Evolutionary conservation across 2,329 filamentous ascomycete species (phyloP).

Genomic region (Dichotomopilus funicola): DNA sequence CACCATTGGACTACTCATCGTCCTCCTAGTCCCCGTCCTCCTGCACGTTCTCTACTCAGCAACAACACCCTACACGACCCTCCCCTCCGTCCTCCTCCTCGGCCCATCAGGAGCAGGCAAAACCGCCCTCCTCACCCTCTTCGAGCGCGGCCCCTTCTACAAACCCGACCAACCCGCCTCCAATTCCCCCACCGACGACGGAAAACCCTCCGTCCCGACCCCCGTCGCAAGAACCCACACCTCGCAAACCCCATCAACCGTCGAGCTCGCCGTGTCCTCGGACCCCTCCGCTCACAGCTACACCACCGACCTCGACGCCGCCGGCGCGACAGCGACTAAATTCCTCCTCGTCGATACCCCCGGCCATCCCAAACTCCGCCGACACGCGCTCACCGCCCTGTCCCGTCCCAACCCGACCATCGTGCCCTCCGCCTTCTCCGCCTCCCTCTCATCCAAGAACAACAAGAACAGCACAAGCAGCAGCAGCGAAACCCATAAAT

Average conservation of each 20-base stretch:
- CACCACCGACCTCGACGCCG: conserved; percentile 49
- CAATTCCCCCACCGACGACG: conserved; percentile 17
- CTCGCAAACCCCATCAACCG: conserved; percentile 42
- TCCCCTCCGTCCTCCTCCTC: conserved; percentile 72
- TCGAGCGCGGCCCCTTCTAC: conserved; percentile 45
- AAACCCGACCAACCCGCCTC: conserved; percentile 19
- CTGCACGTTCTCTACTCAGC: conserved; percentile 71
- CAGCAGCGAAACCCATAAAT: conserved; percentile 24
- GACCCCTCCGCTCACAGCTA: conserved; percentile 39
- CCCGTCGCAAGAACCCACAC: conserved; percentile 43
- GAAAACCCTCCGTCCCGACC: conserved; percentile 23
- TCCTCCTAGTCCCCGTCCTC: conserved; percentile 66
- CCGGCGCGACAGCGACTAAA: conserved; percentile 53
- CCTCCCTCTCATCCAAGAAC: conserved; percentile 8
- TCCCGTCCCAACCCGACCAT: conserved; percentile 7
- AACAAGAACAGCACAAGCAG: not conserved
- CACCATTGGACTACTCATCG: conserved; percentile 61
- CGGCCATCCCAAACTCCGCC: conserved; percentile 88
- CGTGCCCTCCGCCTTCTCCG: not conserved
- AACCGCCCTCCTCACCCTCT: conserved; percentile 75
- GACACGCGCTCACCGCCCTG: conserved; percentile 53
- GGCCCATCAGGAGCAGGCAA: conserved; percentile 82
- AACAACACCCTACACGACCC: conserved; percentile 55
- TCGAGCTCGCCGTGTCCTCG: conserved; percentile 51
- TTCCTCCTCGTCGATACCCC: conserved; percentile 83